phyloP scores from a whole-genome alignment of 2,329 filamentous ascomycete species.

The Aurifilum marmelostoma region DNA sequence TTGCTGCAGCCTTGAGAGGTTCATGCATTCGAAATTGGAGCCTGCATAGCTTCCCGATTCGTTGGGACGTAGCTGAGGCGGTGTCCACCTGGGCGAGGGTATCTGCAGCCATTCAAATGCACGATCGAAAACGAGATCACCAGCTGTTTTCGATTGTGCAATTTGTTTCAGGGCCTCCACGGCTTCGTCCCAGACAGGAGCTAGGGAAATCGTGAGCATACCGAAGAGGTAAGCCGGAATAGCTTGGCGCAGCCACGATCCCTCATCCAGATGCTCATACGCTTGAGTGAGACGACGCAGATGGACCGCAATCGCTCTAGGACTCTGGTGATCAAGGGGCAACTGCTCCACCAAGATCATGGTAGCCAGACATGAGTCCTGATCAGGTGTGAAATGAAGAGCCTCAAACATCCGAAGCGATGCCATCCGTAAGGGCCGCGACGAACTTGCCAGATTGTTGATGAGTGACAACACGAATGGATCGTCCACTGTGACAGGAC shows the following conservation, averaged over 20 bases:
- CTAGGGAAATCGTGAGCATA: constrained; percentile 80
- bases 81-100: constrained; percentile 58
- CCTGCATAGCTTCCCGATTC: constrained; percentile 45
- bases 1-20: constrained; percentile 63
- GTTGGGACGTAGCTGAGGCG: constrained; percentile 41
- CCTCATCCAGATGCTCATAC: constrained; percentile 63
- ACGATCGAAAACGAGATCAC: constrained; percentile 71
- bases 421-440: constrained; percentile 72
- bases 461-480: constrained; percentile 67
- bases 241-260: constrained; percentile 69
- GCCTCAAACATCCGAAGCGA: constrained; percentile 73
- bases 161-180: constrained; percentile 76
- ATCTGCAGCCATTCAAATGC: constrained; percentile 78
- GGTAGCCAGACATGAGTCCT: constrained; percentile 56
- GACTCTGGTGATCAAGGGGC: constrained; percentile 74
- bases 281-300: constrained; percentile 73
- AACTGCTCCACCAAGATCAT: constrained; percentile 83
- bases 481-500: constrained; percentile 61
- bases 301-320: constrained; percentile 80
- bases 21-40: constrained; percentile 85
- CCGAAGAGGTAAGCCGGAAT: constrained; percentile 87
- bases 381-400: constrained; percentile 55
- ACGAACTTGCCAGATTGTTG: constrained; percentile 74
- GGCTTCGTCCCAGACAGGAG: constrained; percentile 86
- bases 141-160: constrained; percentile 69